phyloP scores from a whole-genome alignment of 2,329 filamentous ascomycete species.

The Alternaria dauci region DNA sequence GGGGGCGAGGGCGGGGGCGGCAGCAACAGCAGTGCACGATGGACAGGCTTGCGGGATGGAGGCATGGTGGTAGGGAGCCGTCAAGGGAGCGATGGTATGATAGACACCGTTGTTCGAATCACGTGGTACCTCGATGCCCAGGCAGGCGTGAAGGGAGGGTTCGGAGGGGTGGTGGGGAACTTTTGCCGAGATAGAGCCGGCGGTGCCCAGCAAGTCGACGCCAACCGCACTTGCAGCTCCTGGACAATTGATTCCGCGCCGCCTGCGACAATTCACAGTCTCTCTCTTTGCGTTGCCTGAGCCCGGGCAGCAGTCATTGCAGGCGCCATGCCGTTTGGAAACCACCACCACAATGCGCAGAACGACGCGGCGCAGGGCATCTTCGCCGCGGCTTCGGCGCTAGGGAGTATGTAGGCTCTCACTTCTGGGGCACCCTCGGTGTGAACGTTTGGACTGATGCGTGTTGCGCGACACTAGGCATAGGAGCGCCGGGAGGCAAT shows the following conservation, averaged over 20 bases:
- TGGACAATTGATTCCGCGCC: constrained; percentile 15
- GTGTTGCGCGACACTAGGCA: constrained; percentile 30
- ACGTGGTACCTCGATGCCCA: not conserved
- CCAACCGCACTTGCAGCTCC: constrained; percentile 15
- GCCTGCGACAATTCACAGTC: constrained; percentile 20
- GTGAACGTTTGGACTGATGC: constrained; percentile 13
- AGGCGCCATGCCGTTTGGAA: constrained; percentile 51
- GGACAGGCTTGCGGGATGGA: constrained; percentile 25
- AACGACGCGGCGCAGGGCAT: constrained; percentile 54
- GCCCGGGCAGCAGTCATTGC: constrained; percentile 18
- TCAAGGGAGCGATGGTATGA: not conserved
- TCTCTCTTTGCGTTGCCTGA: not conserved
- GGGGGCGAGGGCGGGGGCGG: constrained; percentile 54
- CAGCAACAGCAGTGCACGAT: constrained; percentile 53
- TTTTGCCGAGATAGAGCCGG: constrained; percentile 21
- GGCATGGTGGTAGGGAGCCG: constrained; percentile 36
- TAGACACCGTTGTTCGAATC: not conserved
- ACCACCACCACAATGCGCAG: constrained; percentile 44
- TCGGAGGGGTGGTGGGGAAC: constrained; percentile 20
- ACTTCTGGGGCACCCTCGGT: not conserved
- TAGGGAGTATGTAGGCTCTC: constrained; percentile 47
- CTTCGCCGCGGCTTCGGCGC: constrained; percentile 56
- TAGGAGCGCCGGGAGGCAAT: constrained; percentile 56
- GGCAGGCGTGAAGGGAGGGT: constrained; percentile 9
- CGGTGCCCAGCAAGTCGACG: constrained; percentile 6